A percentile compares a stretch with the other conserved stretches of the same genome.
Conservation (phyloP, 371 early-diverging fungal species). For the Mortierella sp. region DNA sequence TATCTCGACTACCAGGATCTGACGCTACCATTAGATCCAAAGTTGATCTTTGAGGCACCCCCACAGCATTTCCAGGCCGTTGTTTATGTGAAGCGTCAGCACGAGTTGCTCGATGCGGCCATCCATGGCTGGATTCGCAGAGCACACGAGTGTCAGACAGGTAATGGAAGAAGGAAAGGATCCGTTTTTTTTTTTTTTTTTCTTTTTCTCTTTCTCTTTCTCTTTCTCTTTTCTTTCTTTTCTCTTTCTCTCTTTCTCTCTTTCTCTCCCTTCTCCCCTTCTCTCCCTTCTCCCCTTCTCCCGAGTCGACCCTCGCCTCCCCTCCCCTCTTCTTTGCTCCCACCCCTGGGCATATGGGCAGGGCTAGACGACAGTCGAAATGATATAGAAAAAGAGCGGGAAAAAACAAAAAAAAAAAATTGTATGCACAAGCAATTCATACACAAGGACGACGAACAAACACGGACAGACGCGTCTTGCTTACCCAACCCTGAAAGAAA, state of each 20-base stretch:
- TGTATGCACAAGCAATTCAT: neutral
- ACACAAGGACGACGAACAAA: too few relatives aligned
- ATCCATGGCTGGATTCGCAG: slow-evolving; percentile 39
- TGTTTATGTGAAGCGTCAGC: slow-evolving; percentile 49
- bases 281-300: slow-evolving; percentile 1
- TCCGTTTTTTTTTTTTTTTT: neutral
- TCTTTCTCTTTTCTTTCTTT: too few relatives aligned
- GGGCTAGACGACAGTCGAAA: neutral
- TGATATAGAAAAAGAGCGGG: slow-evolving; percentile 26
- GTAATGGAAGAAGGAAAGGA: slow-evolving; percentile 5
- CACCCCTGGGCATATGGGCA: neutral
- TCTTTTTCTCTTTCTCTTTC: neutral
- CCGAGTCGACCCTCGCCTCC: neutral
- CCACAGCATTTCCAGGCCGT: slow-evolving; percentile 41
- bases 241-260: neutral
- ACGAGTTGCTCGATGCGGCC: slow-evolving; percentile 39
- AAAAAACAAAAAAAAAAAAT: slow-evolving; percentile 9
- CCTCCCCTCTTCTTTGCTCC: neutral
- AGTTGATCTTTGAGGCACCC: slow-evolving; percentile 49
- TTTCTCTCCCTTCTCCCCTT: neutral
- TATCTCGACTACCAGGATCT: slow-evolving; percentile 44
- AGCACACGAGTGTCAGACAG: slow-evolving; percentile 38
- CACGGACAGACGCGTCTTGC: neutral
- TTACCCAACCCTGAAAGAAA: slow-evolving; percentile 5
- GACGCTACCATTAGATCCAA: slow-evolving; percentile 43